Evolutionary conservation across 805 yeast species (phyloP).

Genomic region (Teunomyces stri): DNA sequence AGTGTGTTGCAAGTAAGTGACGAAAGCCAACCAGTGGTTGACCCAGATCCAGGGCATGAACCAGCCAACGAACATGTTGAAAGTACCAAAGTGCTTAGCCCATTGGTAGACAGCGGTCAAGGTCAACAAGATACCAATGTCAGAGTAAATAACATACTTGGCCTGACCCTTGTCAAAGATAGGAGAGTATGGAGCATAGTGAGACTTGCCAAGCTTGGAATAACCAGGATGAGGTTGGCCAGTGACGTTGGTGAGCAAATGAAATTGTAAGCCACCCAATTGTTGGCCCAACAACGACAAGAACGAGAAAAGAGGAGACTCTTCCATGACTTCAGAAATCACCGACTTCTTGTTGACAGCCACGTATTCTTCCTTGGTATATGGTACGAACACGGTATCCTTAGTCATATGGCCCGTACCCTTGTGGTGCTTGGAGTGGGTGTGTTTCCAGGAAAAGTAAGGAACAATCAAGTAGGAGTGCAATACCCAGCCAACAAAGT

Average conservation of each 20-base stretch:
- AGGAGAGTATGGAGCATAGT: constrained; percentile 72
- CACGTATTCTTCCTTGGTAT: constrained; percentile 57
- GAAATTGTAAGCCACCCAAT: constrained; percentile 71
- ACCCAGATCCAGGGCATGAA: constrained; percentile 74
- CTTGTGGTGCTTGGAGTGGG: constrained; percentile 87
- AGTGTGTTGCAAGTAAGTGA: constrained; percentile 82
- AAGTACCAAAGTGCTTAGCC: constrained; percentile 60
- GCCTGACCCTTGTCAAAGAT: constrained; percentile 71
- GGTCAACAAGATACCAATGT: constrained; percentile 64
- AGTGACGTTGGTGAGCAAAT: constrained; percentile 68
- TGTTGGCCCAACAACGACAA: constrained; percentile 61
- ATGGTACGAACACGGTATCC: constrained; percentile 85
- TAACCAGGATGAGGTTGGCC: constrained; percentile 61
- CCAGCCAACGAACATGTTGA: constrained; percentile 66
- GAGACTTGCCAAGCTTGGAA: constrained; percentile 52
- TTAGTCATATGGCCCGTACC: constrained; percentile 80
- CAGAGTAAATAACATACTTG: constrained; percentile 69
- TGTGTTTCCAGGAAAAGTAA: constrained; percentile 81
- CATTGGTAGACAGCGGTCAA: constrained; percentile 54
- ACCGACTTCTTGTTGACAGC: constrained; percentile 34
- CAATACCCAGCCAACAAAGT: constrained; percentile 77
- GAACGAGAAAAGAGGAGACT: constrained; percentile 69
- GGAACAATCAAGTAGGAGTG: constrained; percentile 82
- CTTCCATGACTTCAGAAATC: constrained; percentile 61
- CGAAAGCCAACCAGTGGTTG: constrained; percentile 88